phyloP scores from a whole-genome alignment of 2,329 filamentous ascomycete genomes.

The Fusarium haematococcum region DNA sequence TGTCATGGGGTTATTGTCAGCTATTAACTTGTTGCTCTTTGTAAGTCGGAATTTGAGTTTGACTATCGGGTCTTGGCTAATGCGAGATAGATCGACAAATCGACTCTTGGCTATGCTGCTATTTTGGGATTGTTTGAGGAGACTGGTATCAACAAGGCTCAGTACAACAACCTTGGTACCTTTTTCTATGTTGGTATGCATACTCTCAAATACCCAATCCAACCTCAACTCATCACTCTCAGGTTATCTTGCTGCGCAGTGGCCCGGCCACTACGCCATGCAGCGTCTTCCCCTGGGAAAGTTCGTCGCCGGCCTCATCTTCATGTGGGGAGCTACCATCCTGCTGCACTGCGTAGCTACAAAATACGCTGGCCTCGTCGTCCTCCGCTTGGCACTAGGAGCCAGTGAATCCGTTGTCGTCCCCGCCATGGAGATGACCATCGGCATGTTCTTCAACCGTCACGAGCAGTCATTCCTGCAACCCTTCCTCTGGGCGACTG shows the following conservation, averaged over 20 bases:
- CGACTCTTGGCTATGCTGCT: constrained; percentile 52
- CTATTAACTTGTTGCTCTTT: constrained; percentile 52
- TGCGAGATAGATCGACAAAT: constrained; percentile 51
- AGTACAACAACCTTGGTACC: constrained; percentile 56
- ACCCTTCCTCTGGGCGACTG: constrained; percentile 49
- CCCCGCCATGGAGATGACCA: constrained; percentile 55
- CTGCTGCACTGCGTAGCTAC: constrained; percentile 53
- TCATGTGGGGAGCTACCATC: constrained; percentile 52
- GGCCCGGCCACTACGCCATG: constrained; percentile 54
- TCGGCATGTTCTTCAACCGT: constrained; percentile 54
- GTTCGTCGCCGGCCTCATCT: constrained; percentile 49
- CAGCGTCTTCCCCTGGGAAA: constrained; percentile 52
- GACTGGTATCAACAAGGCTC: constrained; percentile 49
- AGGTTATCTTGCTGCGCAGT: constrained; percentile 52
- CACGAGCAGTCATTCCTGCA: constrained; percentile 50
- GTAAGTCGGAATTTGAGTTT: constrained; percentile 35
- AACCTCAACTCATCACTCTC: neutral
- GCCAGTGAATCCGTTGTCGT: constrained; percentile 52
- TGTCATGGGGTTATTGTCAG: constrained; percentile 47
- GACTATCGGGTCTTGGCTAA: neutral
- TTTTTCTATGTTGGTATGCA: constrained; percentile 55
- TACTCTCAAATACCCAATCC: neutral
- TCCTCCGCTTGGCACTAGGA: constrained; percentile 52
- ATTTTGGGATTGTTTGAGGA: constrained; percentile 55
- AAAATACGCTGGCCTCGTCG: constrained; percentile 51